A percentile compares a stretch with the other conserved stretches of the same genome.
phyloP scores from a whole-genome alignment of 176 grass and related monocot genomes.

The Musa troglodytarum region DNA sequence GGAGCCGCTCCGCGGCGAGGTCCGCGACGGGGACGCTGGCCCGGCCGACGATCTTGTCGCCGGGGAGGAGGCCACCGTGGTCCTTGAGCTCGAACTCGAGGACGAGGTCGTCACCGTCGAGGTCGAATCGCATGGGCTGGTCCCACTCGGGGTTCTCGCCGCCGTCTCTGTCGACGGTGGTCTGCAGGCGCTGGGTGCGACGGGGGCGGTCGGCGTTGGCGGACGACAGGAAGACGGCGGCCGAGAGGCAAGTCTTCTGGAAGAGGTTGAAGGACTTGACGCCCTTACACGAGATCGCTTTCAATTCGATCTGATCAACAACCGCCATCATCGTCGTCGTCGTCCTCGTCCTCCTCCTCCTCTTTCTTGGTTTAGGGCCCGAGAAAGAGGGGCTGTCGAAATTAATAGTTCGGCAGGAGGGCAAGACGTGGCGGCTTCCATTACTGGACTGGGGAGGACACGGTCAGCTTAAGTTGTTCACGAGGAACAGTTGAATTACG shows the following conservation, averaged over 20 bases:
- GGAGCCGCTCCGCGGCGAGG: constrained; percentile 16
- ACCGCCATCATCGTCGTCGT: too few species aligned
- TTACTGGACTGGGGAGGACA: too few species aligned
- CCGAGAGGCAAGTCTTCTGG: constrained; percentile 51
- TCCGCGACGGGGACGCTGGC: constrained; percentile 36
- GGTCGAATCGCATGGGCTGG: constrained; percentile 40
- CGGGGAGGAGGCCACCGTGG: background rate
- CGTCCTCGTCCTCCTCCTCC: too few species aligned
- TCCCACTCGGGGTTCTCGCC: constrained; percentile 58
- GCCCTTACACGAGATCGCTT: constrained; percentile 44
- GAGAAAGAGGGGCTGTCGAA: too few species aligned
- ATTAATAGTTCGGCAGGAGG: too few species aligned
- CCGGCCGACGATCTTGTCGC: too few species aligned
- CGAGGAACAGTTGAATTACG: too few species aligned
- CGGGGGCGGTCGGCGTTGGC: constrained; percentile 6
- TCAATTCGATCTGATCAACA: constrained; percentile 32
- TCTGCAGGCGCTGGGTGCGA: constrained; percentile 42
- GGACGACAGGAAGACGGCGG: constrained; percentile 29
- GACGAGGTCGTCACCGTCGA: constrained; percentile 2
- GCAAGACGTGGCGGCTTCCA: too few species aligned
- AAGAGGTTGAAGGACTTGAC: constrained; percentile 38
- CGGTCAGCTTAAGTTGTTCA: too few species aligned
- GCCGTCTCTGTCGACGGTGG: constrained; percentile 29
- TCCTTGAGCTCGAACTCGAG: constrained; percentile 57
- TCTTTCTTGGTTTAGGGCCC: too few species aligned